These are phyloP conservation scores for Xerocomus amazonicus DNA, from an alignment of 1,284 basidiomycete species.

Conservation along the genomic window DNA sequence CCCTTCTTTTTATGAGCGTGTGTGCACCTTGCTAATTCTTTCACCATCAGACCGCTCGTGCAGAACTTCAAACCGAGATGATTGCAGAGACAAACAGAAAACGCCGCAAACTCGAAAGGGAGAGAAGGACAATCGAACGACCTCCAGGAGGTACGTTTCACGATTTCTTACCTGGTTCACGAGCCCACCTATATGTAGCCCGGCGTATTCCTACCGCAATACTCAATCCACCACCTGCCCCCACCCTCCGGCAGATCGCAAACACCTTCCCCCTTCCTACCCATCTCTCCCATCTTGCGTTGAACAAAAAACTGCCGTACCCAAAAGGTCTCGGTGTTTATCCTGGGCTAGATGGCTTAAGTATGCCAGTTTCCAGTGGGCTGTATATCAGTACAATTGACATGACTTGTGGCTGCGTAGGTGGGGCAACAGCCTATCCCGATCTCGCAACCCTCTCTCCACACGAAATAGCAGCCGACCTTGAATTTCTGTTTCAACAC, in stretches of 20 bases:
- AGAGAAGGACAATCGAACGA: constrained; percentile 70
- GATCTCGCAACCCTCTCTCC: constrained; percentile 49
- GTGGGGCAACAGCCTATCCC: constrained; percentile 44
- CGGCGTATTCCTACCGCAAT: constrained; percentile 48
- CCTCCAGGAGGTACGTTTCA: constrained; percentile 59
- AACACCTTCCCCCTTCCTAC: constrained; percentile 36
- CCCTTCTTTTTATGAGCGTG: constrained; percentile 5
- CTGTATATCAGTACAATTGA: constrained; percentile 14
- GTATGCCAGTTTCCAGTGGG: constrained; percentile 15
- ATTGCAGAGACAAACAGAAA: constrained; percentile 82
- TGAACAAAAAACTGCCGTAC: constrained; percentile 14
- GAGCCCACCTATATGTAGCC: constrained; percentile 30
- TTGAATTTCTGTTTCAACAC: constrained; percentile 52
- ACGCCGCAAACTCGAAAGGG: constrained; percentile 74
- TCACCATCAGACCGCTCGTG: constrained; percentile 50
- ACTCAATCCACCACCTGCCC: constrained; percentile 41
- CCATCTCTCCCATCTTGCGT: constrained; percentile 20
- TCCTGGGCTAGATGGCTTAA: constrained; percentile 18
- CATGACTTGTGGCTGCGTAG: constrained; percentile 3
- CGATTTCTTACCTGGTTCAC: background rate
- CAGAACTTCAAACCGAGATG: constrained; percentile 78
- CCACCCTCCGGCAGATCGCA: constrained; percentile 48
- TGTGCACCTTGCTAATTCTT: constrained; percentile 8
- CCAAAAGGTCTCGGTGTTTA: constrained; percentile 20
- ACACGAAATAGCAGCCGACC: constrained; percentile 50